Percentiles rank a stretch among this genome's conserved stretches.
Conservation (phyloP, 2,329 filamentous ascomycete species). For the Hypoxylon sp. region DNA sequence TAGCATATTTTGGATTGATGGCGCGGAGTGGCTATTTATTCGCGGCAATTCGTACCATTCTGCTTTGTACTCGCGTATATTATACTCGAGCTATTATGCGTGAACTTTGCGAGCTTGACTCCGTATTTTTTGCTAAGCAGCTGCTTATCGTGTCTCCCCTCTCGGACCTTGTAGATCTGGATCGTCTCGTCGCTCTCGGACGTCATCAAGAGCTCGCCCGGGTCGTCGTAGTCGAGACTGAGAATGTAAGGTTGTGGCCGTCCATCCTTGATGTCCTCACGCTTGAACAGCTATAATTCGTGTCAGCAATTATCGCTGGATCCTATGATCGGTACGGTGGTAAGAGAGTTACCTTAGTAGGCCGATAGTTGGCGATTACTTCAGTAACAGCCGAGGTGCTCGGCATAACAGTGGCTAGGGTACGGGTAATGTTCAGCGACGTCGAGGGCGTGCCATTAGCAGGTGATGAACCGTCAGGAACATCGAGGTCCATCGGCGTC, state of each 20-base stretch:
- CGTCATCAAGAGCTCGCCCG: constrained; percentile 91
- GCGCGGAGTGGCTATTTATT: too few species aligned
- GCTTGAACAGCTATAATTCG: constrained; percentile 69
- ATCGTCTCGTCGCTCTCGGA: constrained; percentile 95
- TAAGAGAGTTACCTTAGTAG: constrained; percentile 75
- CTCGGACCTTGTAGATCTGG: constrained; percentile 93
- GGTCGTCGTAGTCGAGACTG: constrained; percentile 96
- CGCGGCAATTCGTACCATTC: constrained; percentile 71
- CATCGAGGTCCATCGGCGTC: constrained; percentile 71
- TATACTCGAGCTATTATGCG: constrained; percentile 90
- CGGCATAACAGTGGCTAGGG: constrained; percentile 59
- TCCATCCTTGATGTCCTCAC: constrained; percentile 68
- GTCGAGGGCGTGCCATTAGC: constrained; percentile 57
- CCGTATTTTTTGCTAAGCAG: constrained; percentile 97
- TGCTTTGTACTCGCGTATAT: constrained; percentile 97
- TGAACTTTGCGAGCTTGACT: constrained; percentile 93
- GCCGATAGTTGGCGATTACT: constrained; percentile 81
- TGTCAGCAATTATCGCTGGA: constrained; percentile 27
- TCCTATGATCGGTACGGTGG: not conserved
- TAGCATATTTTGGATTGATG: constrained; percentile 3
- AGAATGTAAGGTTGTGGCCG: constrained; percentile 76
- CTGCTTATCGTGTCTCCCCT: constrained; percentile 89
- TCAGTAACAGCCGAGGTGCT: constrained; percentile 80
- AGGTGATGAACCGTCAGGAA: constrained; percentile 57
- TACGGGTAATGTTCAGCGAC: constrained; percentile 66